Evolutionary conservation across 2,329 filamentous ascomycete genomes (phyloP).

Genomic region (Thelonectria olida): DNA sequence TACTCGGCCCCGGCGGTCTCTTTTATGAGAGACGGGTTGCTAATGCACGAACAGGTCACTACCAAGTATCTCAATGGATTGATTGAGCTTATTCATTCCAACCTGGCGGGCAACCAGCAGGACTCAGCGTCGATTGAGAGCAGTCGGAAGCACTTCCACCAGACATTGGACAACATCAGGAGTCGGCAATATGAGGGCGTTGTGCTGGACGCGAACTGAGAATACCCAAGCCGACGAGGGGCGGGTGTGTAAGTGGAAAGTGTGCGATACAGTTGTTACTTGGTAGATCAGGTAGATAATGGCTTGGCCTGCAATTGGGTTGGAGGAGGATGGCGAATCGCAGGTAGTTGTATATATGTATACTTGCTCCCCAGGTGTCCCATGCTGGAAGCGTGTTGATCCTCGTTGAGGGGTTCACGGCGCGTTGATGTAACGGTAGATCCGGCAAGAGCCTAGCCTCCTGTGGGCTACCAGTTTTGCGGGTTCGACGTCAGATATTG

Average conservation of each 20-base stretch:
- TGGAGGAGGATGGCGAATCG: constrained; percentile 16
- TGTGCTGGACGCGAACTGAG: constrained; percentile 69
- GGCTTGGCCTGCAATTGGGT: constrained; percentile 25
- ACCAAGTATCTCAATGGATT: constrained; percentile 98
- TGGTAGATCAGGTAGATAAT: constrained; percentile 40
- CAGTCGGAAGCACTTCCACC: constrained; percentile 91
- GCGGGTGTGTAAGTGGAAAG: constrained; percentile 16
- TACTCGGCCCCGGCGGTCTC: not conserved
- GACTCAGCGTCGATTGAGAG: constrained; percentile 86
- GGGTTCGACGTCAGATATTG: too few species aligned
- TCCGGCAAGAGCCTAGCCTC: too few species aligned
- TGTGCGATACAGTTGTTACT: constrained; percentile 18
- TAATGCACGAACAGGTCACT: constrained; percentile 67
- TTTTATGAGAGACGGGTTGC: not conserved
- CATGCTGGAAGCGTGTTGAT: constrained; percentile 1
- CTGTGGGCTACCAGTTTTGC: too few species aligned
- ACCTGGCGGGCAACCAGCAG: constrained; percentile 84
- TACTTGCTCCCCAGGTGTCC: constrained; percentile 30
- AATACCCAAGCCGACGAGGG: not conserved
- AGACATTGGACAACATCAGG: constrained; percentile 93
- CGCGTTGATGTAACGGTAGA: not conserved
- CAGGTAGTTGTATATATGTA: constrained; percentile 43
- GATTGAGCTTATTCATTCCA: constrained; percentile 98
- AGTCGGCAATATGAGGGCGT: constrained; percentile 94
- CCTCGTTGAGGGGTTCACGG: not conserved